Conservation (phyloP, 495 filamentous ascomycete species). For the Trichoderma asperelloides region DNA sequence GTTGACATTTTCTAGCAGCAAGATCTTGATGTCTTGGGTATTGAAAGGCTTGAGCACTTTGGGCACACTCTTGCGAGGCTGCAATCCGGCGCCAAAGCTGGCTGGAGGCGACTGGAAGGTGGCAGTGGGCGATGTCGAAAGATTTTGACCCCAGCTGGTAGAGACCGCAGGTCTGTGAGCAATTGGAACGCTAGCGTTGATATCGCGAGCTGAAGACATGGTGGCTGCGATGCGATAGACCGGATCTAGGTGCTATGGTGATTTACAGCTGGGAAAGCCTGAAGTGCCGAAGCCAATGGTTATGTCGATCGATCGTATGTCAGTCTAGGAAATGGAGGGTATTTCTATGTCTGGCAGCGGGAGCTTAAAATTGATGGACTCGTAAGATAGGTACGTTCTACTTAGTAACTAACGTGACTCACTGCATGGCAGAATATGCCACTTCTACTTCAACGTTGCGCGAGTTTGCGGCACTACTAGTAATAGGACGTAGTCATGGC, state of each 20-base stretch:
- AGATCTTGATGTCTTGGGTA: conserved; percentile 89
- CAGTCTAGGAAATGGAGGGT: no score
- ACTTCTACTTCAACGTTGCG: no score
- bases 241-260: background rate
- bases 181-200: background rate
- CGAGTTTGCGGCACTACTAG: no score
- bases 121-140: conserved; percentile 53
- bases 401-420: background rate
- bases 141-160: background rate
- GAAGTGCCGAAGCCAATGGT: no score
- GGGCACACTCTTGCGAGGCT: conserved; percentile 20
- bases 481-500: no score
- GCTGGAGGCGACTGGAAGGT: conserved; percentile 59
- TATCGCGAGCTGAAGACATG: conserved; percentile 5
- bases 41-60: conserved; percentile 94
- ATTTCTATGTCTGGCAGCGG: no score
- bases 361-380: no score
- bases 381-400: no score
- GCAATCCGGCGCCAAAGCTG: conserved; percentile 22
- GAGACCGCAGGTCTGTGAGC: background rate
- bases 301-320: no score
- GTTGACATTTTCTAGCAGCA: conserved; percentile 94
- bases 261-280: no score
- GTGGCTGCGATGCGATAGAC: background rate
- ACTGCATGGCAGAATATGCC: background rate